Evolutionary conservation across 805 yeast genomes (phyloP).

Genomic region (Debaryomyces tyrocola): DNA sequence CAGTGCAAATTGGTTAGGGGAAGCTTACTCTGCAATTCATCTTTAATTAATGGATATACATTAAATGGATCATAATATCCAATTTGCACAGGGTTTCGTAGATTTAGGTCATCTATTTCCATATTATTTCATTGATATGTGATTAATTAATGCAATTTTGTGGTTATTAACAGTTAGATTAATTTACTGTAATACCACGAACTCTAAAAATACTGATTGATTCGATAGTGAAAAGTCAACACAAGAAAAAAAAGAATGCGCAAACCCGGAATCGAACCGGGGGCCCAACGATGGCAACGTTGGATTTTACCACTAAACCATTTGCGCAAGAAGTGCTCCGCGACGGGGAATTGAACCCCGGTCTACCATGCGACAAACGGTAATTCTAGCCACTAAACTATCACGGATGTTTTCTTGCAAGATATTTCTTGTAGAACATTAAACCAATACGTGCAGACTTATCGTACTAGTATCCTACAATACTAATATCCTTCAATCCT

Average conservation of each 20-base stretch:
- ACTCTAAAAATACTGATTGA: too few species aligned
- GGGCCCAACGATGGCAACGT: conserved; percentile 10
- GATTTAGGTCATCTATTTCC: conserved; percentile 4
- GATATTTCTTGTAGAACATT: too few species aligned
- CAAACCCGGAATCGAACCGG: conserved; percentile 10
- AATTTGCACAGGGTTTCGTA: conserved; percentile 28
- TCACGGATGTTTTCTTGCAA: background rate
- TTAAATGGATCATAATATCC: conserved; percentile 79
- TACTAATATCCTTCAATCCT: too few species aligned
- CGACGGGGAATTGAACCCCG: conserved; percentile 10
- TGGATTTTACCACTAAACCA: conserved; percentile 9
- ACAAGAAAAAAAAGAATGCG: conserved; percentile 5
- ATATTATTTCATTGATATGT: background rate
- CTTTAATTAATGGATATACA: conserved; percentile 46
- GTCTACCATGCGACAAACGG: conserved; percentile 10
- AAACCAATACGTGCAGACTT: too few species aligned
- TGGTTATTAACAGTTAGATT: too few species aligned
- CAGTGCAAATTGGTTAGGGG: conserved; percentile 71
- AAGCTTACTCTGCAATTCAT: conserved; percentile 45
- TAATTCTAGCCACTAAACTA: conserved; percentile 9
- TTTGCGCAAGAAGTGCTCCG: conserved; percentile 7
- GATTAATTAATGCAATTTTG: too few species aligned
- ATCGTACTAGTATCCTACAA: too few species aligned
- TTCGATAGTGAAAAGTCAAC: too few species aligned
- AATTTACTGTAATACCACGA: too few species aligned